Base-by-base conservation (phyloP, 176 grass and related monocot species). In the Urochloa ruziziensis region DNA sequence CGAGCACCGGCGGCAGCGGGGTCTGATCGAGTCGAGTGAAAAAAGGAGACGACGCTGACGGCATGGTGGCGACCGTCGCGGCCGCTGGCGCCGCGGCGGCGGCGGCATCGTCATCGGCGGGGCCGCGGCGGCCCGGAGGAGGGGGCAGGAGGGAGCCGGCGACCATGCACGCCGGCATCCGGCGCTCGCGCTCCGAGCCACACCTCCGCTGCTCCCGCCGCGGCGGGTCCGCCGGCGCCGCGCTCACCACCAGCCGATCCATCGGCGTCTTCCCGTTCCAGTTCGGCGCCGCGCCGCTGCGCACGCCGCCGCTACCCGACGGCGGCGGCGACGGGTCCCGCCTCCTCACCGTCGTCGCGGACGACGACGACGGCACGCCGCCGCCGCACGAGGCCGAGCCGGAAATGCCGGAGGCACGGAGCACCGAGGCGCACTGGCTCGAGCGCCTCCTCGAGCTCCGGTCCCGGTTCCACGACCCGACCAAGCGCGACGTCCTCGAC, bases 391-490 rank as follows among this genome's bases (percentile, higher is more conserved):
- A 84, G 19, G 34, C 77, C 18, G 69, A 6, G 60, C 76, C 57
- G 27, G 69, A 35, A 80, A 85, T 79, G 75, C 78, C 58, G 58
- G 33, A 25, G 44, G 82, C 27, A 0, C 40, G 74, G 73, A 37
- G 63, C 37, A 64, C 59, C 54, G 88, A 90, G 57, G 79, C 81
- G 18, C 94, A 89, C 85, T 99, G 96, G 96, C 67, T 91, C 29
- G 88, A 94, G 9, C 90, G 92, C 10, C 77, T 97, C 21, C 84
- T 91, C 48, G 95, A 97, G 89, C 78, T 97, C 46, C 82, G 92
- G 5, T 86, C 87, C 27, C 87, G 89, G 36, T 96, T 92, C 82
- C 90, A 86, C 79, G 82, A 89, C 74, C 89, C 84, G 21, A 19
- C 79, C 67, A 88, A 84, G 40, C 84, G 79, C 23, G 61, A 75